Conservation (phyloP, 805 yeast species). For the Priceomyces haplophilus region DNA sequence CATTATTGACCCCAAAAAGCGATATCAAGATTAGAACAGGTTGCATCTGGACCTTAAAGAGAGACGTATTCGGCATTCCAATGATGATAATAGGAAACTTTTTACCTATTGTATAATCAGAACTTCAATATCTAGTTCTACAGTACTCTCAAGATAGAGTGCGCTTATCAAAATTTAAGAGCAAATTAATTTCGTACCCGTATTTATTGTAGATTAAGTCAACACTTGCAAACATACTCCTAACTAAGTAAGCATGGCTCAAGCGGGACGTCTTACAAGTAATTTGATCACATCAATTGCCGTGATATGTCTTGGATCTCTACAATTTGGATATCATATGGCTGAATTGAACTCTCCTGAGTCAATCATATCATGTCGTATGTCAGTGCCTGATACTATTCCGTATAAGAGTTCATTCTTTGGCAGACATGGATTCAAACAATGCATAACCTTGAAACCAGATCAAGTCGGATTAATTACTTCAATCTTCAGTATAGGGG, state of each 20-base stretch:
- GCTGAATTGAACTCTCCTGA: constrained; percentile 93
- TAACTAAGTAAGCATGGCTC: not conserved
- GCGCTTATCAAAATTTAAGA: not conserved
- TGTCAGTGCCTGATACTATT: constrained; percentile 25
- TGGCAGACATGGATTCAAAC: constrained; percentile 34
- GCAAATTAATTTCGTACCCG: not conserved
- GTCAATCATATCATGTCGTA: constrained; percentile 57
- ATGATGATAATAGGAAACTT: constrained; percentile 96
- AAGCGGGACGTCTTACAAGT: constrained; percentile 18
- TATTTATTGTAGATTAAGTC: not conserved
- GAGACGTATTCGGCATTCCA: constrained; percentile 96
- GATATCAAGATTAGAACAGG: constrained; percentile 65
- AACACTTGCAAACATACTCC: not conserved
- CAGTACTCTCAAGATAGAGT: not conserved
- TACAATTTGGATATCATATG: constrained; percentile 94
- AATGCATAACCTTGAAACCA: constrained; percentile 58
- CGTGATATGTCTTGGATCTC: constrained; percentile 70
- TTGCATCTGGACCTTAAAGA: constrained; percentile 87
- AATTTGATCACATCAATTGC: constrained; percentile 44
- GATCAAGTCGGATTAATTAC: constrained; percentile 70
- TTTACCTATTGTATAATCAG: constrained; percentile 59
- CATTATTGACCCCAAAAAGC: constrained; percentile 57
- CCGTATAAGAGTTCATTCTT: constrained; percentile 39
- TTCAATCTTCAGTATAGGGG: constrained; percentile 80
- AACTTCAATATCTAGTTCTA: constrained; percentile 1